Evolutionary conservation across 805 yeast species (phyloP), one percentile per base, ranked within the genome.

Genomic region (Starmerella apicola): DNA sequence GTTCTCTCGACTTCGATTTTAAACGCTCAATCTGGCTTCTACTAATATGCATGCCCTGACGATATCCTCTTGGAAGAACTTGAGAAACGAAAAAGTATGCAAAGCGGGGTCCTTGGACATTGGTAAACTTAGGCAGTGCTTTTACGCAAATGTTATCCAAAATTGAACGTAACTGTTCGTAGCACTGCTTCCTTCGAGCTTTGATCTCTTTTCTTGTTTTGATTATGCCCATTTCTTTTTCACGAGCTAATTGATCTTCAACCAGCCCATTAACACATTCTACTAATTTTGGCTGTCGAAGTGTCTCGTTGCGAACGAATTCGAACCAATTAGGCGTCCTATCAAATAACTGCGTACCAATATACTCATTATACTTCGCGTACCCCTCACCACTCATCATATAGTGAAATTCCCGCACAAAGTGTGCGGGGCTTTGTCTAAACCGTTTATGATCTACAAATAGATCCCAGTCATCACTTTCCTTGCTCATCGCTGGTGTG

Each of bases 11-110:
- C 37, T 54, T 54, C 17, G 48, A 49, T 42, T 52, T 51, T 36
- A 64, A 48, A 34, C 56, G 48, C n/a, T 49, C 51, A 25, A 64
- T 49, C 42, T 64, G 65, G 7, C 37, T 46, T 26, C 55, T 45
- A 38, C 57, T 51, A 36, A 64, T 60, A 43, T 63, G 66, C 37
- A 65, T 58, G 12, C 68, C 68, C 46, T 64, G 67, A 45, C 60
- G 58, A 47, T 64, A 64, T 26, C 65, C 53, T 7, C 67, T 50
- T 4, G 60, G 52, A 18, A 65, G 54, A 9, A 59, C 49, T 45
- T 64, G 66, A 34, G 62, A 61, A 21, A 60, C 59, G 19, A 59
- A 48, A 38, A 55, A 63, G 43, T 61, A 62, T 39, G 56, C 51
- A 28, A 56, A 38, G 26, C 59, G 51, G 34, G 60, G 52, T 3